Evolutionary conservation across 495 filamentous ascomycete genomes (phyloP), one percentile per base, ranked within the genome.

Genomic region (Penicillium subrubescens): DNA sequence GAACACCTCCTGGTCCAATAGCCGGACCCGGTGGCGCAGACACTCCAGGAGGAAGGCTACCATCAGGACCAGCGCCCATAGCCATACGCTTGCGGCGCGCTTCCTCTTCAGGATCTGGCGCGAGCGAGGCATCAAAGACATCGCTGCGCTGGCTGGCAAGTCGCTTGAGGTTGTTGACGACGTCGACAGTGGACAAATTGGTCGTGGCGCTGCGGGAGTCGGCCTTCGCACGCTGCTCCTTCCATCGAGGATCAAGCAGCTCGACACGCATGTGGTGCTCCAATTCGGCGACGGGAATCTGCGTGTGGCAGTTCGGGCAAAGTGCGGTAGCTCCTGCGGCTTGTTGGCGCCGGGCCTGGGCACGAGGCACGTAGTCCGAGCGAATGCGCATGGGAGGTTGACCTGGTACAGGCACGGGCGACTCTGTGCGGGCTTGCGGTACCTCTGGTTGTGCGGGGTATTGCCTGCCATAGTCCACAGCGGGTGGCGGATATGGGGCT

Each of bases 221-320:
- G 14, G 90, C 87, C 71, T 96, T 96, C 63, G 90, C 91, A 57
- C 91, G 90, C 74, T 98, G 93, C 73, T 97, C 93, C 76, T 96
- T 95, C 95, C 96, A 99, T 37, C 90, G 87, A 0, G 95, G 94
- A 73, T 98, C 95, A 55, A 99, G 87, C 15, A 98, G 84, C 75
- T 99, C 95, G 73, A 97, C 97, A 71, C 91, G 87, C 89, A 99
- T 97, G 77, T 99, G 95, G 62, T 94, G 88, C 33, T 94, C 92
- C 70, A 97, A 82, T 76, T 98, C 95, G 67, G 88, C 85, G 67
- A 89, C 84, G 8, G 93, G 92, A 39, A 97, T 92, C 63, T 90
- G 88, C 75, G 96, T 91, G 63, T 91, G 88, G 79, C 96, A 99
- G 77, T 97, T 97, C 11, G 95, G 96, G 77, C 95, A 99, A 55